Evolutionary conservation across 202 grass and related monocot species (phyloP), one percentile per base, ranked within the genome.

Genomic region (Bolboschoenoplectus hybrid): DNA sequence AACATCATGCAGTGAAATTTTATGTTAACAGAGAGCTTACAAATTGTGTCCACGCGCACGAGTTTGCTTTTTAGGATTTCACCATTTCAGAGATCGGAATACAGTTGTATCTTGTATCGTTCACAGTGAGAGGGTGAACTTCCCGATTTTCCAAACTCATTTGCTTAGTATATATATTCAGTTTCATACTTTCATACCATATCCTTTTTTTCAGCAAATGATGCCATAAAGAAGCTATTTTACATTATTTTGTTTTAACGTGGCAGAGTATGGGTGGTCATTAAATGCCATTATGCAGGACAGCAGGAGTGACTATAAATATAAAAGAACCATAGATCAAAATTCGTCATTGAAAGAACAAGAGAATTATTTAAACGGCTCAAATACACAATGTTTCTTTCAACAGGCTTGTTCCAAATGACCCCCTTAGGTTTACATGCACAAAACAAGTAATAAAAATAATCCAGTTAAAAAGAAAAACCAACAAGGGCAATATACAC

Each of bases 371-470:
- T 79, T 79, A 1, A n/a, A 43, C 75, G 61, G 53, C 53, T 43
- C 53, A 80, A 61, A 61, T 80, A 19, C 75, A 41, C 74, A 57
- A 36, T 39, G 1, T 43, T 80, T 58, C 12, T 58, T 80, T 80
- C 32, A 78, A n/a, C 52, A 57, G 10, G 52, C 13, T 60, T 79
- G 74, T 60, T 58, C 2, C 36, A 80, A 43, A 60, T 60, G 13
- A 41, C 36, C 9, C 36, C 14, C 75, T 80, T 43, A 58, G 35
- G 36, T 80, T 34, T 58, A 80, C 36, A 80, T 60, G 50, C 36
- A 78, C 12, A 80, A 80, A 79, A 83, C 62, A 83, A 51, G 14
- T 67, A 83, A 83, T 83, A n/a, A 19, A 10, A 63, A 67, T 50
- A 67, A 39, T 83, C 44, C 40, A 8, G 34, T 49, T 52, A 38